Base-by-base conservation (phyloP, 1,139 yeast genomes). In the Meyerozyma sp. region DNA sequence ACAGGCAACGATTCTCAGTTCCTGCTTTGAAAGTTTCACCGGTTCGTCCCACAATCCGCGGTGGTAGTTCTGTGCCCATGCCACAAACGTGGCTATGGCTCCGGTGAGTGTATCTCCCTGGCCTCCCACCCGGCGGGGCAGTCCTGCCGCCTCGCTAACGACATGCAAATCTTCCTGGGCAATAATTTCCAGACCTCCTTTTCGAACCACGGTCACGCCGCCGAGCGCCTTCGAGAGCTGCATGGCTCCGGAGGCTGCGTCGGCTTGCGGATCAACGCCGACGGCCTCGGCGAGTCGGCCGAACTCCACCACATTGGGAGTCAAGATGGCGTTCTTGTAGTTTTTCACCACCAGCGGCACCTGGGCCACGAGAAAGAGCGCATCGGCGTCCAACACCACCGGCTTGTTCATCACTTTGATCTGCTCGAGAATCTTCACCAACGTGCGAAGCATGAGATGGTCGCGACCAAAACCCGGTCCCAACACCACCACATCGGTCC, bases 381-480 rank as follows among this genome's bases (percentile, higher is more conserved):
- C 90, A 64, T 93, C 98, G 0, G 98, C 98, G 59, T 93, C 98
- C 41, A 93, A 62, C 2, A 93, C 80, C 16, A 93, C 62, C 0
- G 96, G 96, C 45, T 75, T 64, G 48, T 71, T 68, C 47, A 65
- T 57, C 26, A 71, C 71, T 51, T 71, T 75, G 39, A 84, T 71
- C 51, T 80, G 79, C 47, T 72, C 70, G 40, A 93, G 70, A 23
- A 91, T 74, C 38, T 72, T 60, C 10, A 73, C 73, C 44, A 85
- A 73, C 1, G 84, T 74, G 42, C 75, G 70, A 47, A 84, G 63
- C 89, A 89, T 84, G 32, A 78, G 61, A 5, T 68, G 64, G 59
- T 89, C 96, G 40, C 98, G 69, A 0, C 98, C 98, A 49, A 90
- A 76, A 0, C 98, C 98, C 0, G 98, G 98, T 0, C 98, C 98